Evolutionary conservation across 148 eudicot species (phyloP).

Genomic region (Pouteria glomerata): DNA sequence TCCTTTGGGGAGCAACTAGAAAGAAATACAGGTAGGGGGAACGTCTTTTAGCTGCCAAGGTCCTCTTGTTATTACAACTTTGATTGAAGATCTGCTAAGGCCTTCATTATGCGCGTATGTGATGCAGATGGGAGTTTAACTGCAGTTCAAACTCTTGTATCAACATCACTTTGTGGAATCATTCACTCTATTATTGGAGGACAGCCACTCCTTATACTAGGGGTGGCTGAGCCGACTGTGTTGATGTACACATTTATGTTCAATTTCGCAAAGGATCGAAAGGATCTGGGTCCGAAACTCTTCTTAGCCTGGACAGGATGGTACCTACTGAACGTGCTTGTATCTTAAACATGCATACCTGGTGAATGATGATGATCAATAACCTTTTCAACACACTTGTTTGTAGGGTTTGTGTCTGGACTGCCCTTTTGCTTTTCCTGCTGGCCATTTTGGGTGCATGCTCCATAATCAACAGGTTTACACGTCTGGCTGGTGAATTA

Average conservation of each 20-base stretch:
- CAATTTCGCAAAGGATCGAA: slow-evolving; percentile 83
- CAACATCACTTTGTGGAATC: slow-evolving; percentile 89
- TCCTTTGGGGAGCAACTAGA: slow-evolving; percentile 98
- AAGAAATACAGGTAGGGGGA: slow-evolving; percentile 62
- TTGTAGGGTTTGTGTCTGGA: slow-evolving; percentile 94
- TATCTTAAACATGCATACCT: slow-evolving; percentile 1
- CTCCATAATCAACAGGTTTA: slow-evolving; percentile 92
- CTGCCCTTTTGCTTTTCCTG: slow-evolving; percentile 85
- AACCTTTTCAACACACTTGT: neutral
- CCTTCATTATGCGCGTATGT: slow-evolving; percentile 4
- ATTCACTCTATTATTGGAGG: slow-evolving; percentile 96
- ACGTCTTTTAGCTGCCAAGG: slow-evolving; percentile 3
- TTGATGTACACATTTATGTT: slow-evolving; percentile 97
- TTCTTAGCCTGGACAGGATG: slow-evolving; percentile 98
- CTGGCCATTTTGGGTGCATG: slow-evolving; percentile 93
- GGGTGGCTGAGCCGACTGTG: slow-evolving; percentile 98
- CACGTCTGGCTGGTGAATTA: slow-evolving; percentile 94
- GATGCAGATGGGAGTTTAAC: slow-evolving; percentile 76
- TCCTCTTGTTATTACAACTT: slow-evolving; percentile 1
- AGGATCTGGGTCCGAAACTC: slow-evolving; percentile 74
- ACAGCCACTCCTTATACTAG: slow-evolving; percentile 90
- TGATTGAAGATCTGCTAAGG: slow-evolving; percentile 5
- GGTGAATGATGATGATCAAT: slow-evolving; percentile 1
- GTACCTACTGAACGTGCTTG: slow-evolving; percentile 31
- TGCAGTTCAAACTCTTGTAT: slow-evolving; percentile 96